Evolutionary conservation across 805 yeast genomes (phyloP).

Genomic region (Cyberlindnera euphorbiae): DNA sequence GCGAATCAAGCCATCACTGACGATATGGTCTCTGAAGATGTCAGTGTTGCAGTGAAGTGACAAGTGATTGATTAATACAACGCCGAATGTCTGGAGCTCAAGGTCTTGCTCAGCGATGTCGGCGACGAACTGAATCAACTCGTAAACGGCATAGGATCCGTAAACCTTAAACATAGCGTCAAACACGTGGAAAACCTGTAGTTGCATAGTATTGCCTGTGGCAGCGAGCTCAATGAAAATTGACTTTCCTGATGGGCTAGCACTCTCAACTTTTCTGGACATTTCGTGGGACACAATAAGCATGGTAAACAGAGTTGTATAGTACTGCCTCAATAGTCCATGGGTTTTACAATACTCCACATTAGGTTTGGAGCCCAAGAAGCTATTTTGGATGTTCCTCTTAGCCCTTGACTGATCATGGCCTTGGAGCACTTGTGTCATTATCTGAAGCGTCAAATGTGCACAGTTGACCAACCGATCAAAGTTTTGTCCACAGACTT

Average conservation of each 20-base stretch:
- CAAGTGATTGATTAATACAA: constrained; percentile 28
- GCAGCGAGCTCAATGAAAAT: too few relatives aligned
- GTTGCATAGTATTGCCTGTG: constrained; percentile 18
- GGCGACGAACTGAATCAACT: constrained; percentile 31
- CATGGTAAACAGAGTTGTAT: too few relatives aligned
- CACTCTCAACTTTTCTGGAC: too few relatives aligned
- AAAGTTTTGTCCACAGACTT: constrained; percentile 15
- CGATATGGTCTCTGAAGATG: constrained; percentile 12
- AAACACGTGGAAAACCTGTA: constrained; percentile 23
- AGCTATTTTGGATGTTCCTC: too few relatives aligned
- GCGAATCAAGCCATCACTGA: constrained; percentile 23
- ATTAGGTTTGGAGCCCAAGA: too few relatives aligned
- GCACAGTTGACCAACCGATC: constrained; percentile 13
- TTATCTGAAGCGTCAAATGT: constrained; percentile 9
- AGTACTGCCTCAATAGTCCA: too few relatives aligned
- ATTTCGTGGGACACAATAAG: too few relatives aligned
- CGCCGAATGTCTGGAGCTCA: constrained; percentile 28
- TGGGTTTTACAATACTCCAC: too few relatives aligned
- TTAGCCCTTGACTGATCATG: too few relatives aligned
- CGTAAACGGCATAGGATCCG: constrained; percentile 32
- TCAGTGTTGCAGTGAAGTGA: constrained; percentile 18
- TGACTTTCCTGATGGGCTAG: too few relatives aligned
- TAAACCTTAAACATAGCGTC: constrained; percentile 33
- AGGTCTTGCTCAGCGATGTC: constrained; percentile 31
- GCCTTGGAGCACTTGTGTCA: background rate